Conservation (phyloP, 495 filamentous ascomycete genomes). For the Neurospora intermedia region DNA sequence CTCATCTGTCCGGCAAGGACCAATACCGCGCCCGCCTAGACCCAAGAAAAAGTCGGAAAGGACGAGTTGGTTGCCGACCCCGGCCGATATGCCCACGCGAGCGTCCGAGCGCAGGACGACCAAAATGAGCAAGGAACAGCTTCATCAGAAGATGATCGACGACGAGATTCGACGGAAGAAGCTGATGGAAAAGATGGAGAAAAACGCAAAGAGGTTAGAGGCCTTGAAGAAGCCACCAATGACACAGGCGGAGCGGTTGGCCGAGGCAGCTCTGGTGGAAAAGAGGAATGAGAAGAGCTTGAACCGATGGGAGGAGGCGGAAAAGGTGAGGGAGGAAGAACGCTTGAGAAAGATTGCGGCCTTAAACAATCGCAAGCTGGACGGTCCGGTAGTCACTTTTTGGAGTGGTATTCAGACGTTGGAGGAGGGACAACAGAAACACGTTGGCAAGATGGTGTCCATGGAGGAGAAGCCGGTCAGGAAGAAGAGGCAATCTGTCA, state of each 20-base stretch:
- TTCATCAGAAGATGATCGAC: conserved; percentile 72
- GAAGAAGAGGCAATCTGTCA: conserved; percentile 35
- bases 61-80: conserved; percentile 73
- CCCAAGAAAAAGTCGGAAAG: conserved; percentile 92
- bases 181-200: conserved; percentile 76
- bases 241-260: conserved; percentile 82
- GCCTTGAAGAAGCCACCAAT: conserved; percentile 64
- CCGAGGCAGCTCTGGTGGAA: conserved; percentile 74
- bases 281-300: conserved; percentile 80
- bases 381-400: conserved; percentile 82
- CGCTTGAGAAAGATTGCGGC: conserved; percentile 70
- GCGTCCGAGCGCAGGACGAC: conserved; percentile 77
- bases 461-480: conserved; percentile 41
- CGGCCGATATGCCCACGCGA: conserved; percentile 68
- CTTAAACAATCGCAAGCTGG: conserved; percentile 70
- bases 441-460: conserved; percentile 58
- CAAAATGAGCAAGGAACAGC: conserved; percentile 70
- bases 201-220: conserved; percentile 68
- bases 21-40: conserved; percentile 33
- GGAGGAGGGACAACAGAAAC: conserved; percentile 62
- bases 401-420: conserved; percentile 84
- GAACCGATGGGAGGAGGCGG: conserved; percentile 86
- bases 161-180: conserved; percentile 70
- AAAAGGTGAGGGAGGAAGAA: conserved; percentile 77
- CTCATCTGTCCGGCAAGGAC: neutral